These are phyloP conservation scores for Globisporangium takayamanum DNA, from an alignment of 352 stramenopile genomes.

Conservation along the genomic window DNA sequence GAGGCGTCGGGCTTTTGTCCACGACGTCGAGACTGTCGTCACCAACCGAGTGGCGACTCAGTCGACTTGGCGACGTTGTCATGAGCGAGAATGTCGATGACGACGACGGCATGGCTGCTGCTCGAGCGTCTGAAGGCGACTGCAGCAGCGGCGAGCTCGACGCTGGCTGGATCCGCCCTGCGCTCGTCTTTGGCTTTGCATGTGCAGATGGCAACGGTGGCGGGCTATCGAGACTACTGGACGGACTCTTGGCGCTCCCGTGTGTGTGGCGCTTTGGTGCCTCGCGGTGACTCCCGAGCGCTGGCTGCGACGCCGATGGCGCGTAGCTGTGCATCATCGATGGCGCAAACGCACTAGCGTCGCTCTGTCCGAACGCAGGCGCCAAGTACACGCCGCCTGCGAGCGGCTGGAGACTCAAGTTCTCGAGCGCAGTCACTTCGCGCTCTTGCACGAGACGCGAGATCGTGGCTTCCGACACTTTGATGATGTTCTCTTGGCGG, in stretches of 20 bases:
- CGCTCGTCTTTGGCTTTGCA: constrained; percentile 3
- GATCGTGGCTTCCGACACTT: constrained; percentile 53
- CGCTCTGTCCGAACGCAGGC: too few relatives aligned
- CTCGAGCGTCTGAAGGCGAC: background rate
- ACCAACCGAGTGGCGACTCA: constrained; percentile 1
- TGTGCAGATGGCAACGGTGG: background rate
- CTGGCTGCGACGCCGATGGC: background rate
- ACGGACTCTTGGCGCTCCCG: background rate
- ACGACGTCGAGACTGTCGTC: background rate
- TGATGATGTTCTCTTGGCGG: constrained; percentile 58
- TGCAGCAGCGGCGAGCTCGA: constrained; percentile 5
- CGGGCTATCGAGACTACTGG: background rate
- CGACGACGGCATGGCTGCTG: background rate
- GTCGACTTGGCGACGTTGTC: constrained; percentile 5
- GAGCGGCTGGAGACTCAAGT: constrained; percentile 33
- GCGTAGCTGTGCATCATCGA: background rate
- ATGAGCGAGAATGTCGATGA: constrained; percentile 11
- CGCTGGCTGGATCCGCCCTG: constrained; percentile 3
- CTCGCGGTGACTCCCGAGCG: background rate
- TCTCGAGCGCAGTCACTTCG: constrained; percentile 36
- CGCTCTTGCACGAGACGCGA: constrained; percentile 55
- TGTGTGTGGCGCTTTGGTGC: background rate
- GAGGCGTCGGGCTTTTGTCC: background rate
- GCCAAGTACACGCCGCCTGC: background rate
- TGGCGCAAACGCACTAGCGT: background rate